These are phyloP conservation scores for Didymosphaeria variabile DNA, from an alignment of 2,329 filamentous ascomycete genomes.

Conservation along the genomic window DNA sequence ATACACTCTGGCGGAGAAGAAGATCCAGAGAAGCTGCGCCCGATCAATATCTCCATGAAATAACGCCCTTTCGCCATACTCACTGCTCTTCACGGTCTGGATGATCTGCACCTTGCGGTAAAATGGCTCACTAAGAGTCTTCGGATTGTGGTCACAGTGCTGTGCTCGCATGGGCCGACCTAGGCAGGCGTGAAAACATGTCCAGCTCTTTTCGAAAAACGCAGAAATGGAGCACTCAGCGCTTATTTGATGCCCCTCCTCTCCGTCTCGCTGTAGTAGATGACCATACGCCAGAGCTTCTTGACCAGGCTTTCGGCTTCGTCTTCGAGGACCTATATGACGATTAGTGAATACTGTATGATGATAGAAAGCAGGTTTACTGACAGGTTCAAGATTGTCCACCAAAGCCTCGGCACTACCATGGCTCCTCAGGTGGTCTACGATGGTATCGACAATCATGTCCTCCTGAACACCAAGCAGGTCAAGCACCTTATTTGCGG, in stretches of 20 bases:
- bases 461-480: conserved; percentile 96
- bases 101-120: not conserved
- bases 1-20: conserved; percentile 8
- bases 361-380: conserved; percentile 43
- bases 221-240: conserved; percentile 14
- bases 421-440: conserved; percentile 82
- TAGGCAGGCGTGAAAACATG: conserved; percentile 7
- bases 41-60: conserved; percentile 12
- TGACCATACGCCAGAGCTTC: conserved; percentile 98
- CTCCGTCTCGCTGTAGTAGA: conserved; percentile 96
- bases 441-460: conserved; percentile 90
- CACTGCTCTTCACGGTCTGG: conserved; percentile 9
- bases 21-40: conserved; percentile 9
- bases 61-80: conserved; percentile 12
- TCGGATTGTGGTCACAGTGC: not conserved
- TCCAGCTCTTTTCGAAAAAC: conserved; percentile 5
- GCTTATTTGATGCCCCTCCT: conserved; percentile 74
- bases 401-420: conserved; percentile 81
- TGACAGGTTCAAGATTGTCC: conserved; percentile 83
- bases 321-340: conserved; percentile 80
- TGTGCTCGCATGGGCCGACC: conserved; percentile 2
- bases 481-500: conserved; percentile 98
- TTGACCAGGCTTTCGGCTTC: conserved; percentile 93
- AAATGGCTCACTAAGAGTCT: not conserved
- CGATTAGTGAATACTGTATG: not conserved